Evolutionary conservation across 306 rosid genomes (phyloP).

Genomic region (Arachis stenosperma): DNA sequence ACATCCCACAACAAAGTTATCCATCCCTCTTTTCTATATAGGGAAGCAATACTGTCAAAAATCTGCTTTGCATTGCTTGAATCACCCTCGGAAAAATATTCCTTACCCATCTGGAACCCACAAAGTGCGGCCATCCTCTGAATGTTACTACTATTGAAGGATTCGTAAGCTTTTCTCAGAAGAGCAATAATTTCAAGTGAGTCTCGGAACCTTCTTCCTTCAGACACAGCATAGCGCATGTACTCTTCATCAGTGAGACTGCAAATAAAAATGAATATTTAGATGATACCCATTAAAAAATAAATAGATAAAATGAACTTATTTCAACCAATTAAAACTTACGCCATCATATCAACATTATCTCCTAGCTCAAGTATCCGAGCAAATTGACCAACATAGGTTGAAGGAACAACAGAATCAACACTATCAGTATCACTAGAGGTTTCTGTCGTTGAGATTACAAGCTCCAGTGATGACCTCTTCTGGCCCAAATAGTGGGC

Average conservation of each 20-base stretch:
- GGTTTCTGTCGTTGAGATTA: slow-evolving; percentile 68
- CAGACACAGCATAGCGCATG: slow-evolving; percentile 61
- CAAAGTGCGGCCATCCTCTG: slow-evolving; percentile 81
- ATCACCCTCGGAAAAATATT: slow-evolving; percentile 76
- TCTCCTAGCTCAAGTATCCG: slow-evolving; percentile 78
- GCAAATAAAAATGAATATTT: slow-evolving; percentile 49
- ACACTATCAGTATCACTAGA: slow-evolving; percentile 53
- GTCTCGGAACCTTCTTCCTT: slow-evolving; percentile 86
- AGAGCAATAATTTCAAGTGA: slow-evolving; percentile 86
- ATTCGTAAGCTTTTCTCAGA: slow-evolving; percentile 77
- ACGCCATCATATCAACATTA: slow-evolving; percentile 69
- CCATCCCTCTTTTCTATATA: slow-evolving; percentile 98
- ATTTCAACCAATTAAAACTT: slow-evolving; percentile 54
- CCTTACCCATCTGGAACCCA: slow-evolving; percentile 85
- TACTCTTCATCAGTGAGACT: slow-evolving; percentile 90
- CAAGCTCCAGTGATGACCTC: slow-evolving; percentile 76
- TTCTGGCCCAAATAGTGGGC: slow-evolving; percentile 89
- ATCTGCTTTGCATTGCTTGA: slow-evolving; percentile 64
- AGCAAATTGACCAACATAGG: slow-evolving; percentile 83
- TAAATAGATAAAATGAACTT: not conserved
- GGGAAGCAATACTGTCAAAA: slow-evolving; percentile 70
- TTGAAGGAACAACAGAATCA: slow-evolving; percentile 80
- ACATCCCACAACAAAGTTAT: slow-evolving; percentile 89
- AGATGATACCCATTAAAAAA: slow-evolving; percentile 21
- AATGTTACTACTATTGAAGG: slow-evolving; percentile 58